Conservation (phyloP, 208 protist genomes). For the Spongospora subterranea region DNA sequence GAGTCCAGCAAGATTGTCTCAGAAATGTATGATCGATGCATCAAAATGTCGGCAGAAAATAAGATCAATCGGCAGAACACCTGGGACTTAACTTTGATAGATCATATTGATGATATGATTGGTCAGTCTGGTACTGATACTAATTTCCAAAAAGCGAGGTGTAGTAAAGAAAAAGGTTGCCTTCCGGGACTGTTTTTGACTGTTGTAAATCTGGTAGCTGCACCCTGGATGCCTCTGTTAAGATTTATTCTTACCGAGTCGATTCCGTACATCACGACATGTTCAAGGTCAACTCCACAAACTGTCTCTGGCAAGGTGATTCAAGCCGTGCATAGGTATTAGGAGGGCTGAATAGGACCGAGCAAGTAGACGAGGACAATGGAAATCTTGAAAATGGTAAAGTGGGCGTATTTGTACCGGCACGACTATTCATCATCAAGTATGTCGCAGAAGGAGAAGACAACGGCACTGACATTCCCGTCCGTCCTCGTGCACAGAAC, state of each 20-base stretch:
- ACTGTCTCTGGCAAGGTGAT: background rate
- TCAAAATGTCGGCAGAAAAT: conserved; percentile 48
- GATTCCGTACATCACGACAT: conserved; percentile 62
- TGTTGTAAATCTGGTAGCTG: background rate
- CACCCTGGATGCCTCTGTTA: conserved; percentile 44
- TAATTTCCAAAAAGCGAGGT: conserved; percentile 58
- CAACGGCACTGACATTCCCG: background rate
- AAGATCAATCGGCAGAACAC: conserved; percentile 63
- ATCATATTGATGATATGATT: conserved; percentile 59
- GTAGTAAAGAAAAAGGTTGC: background rate
- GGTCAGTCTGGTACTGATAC: background rate
- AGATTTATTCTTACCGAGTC: conserved; percentile 61
- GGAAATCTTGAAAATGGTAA: background rate
- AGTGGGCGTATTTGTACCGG: background rate
- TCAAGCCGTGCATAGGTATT: background rate
- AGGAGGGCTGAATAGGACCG: background rate
- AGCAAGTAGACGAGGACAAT: background rate
- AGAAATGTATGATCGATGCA: conserved; percentile 57
- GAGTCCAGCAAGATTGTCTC: background rate
- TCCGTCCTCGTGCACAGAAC: background rate
- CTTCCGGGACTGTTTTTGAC: background rate
- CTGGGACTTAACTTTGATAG: conserved; percentile 57
- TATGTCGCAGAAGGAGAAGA: too few species aligned
- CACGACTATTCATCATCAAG: too few species aligned
- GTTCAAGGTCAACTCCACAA: conserved; percentile 37